Percentiles rank a stretch among this genome's conserved stretches.
These are phyloP conservation scores for Erodium maritimum DNA, from an alignment of 345 rosid species.

Conservation along the genomic window DNA sequence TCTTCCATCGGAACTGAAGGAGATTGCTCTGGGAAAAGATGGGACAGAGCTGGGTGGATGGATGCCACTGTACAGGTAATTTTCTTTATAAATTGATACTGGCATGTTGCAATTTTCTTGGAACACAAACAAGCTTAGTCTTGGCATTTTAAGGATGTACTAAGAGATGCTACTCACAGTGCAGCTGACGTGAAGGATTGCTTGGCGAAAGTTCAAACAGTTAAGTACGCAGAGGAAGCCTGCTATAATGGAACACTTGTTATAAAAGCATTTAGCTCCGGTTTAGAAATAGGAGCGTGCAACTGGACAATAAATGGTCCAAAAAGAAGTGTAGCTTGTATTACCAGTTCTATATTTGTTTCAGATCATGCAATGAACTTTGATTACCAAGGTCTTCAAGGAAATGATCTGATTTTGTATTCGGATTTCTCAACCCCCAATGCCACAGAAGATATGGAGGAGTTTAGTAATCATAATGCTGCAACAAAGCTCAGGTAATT, in stretches of 20 bases:
- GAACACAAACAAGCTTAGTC: not conserved
- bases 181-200: slow-evolving; percentile 59
- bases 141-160: slow-evolving; percentile 3
- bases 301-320: slow-evolving; percentile 66
- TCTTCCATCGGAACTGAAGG: slow-evolving; percentile 41
- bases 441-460: slow-evolving; percentile 22
- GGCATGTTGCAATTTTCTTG: not conserved
- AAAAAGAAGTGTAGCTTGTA: slow-evolving; percentile 33
- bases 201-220: slow-evolving; percentile 42
- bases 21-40: slow-evolving; percentile 43
- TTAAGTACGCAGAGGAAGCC: slow-evolving; percentile 61
- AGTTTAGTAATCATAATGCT: slow-evolving; percentile 10
- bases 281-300: slow-evolving; percentile 81
- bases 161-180: slow-evolving; percentile 28
- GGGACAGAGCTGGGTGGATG: slow-evolving; percentile 64
- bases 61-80: slow-evolving; percentile 76
- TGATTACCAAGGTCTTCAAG: slow-evolving; percentile 38
- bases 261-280: slow-evolving; percentile 67
- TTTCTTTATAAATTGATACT: slow-evolving; percentile 1
- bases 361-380: slow-evolving; percentile 51
- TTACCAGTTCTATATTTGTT: slow-evolving; percentile 46
- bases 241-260: slow-evolving; percentile 65
- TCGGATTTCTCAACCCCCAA: slow-evolving; percentile 39
- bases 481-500: slow-evolving; percentile 26
- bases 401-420: slow-evolving; percentile 47